These are phyloP conservation scores for Candida rishiriensis DNA, from an alignment of 805 yeast species.

Conservation along the genomic window DNA sequence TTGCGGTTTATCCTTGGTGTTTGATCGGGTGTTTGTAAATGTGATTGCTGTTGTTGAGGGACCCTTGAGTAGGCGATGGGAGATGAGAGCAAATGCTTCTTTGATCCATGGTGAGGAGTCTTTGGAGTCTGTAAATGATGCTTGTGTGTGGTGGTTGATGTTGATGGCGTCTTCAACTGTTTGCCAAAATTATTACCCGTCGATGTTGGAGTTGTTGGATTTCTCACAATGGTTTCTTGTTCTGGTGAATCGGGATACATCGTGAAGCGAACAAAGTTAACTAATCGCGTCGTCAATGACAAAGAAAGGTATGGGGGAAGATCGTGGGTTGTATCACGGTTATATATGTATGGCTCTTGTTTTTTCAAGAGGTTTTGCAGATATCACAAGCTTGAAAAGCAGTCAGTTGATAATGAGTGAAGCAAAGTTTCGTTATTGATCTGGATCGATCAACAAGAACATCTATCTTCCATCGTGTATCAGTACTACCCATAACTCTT, in stretches of 20 bases:
- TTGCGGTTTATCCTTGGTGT: slow-evolving; percentile 21
- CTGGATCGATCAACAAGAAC: too few relatives aligned
- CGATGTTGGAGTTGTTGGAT: slow-evolving; percentile 26
- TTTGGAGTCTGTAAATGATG: slow-evolving; percentile 20
- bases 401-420: too few relatives aligned
- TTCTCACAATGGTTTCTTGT: slow-evolving; percentile 11
- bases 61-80: slow-evolving; percentile 11
- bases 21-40: slow-evolving; percentile 22
- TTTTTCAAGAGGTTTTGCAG: too few relatives aligned
- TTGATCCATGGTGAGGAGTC: slow-evolving; percentile 18
- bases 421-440: too few relatives aligned
- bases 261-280: neutral
- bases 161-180: slow-evolving; percentile 18
- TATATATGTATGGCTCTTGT: too few relatives aligned
- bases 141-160: slow-evolving; percentile 8
- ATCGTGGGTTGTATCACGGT: too few relatives aligned
- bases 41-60: slow-evolving; percentile 8
- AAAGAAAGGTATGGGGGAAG: too few relatives aligned
- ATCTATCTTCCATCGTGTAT: too few relatives aligned
- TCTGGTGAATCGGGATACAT: slow-evolving; percentile 17
- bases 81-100: slow-evolving; percentile 12
- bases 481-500: too few relatives aligned
- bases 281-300: too few relatives aligned
- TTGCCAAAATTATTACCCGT: neutral
- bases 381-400: too few relatives aligned